Conservation (phyloP, 2,329 filamentous ascomycete species). For the Fusarium sarcochroum region DNA sequence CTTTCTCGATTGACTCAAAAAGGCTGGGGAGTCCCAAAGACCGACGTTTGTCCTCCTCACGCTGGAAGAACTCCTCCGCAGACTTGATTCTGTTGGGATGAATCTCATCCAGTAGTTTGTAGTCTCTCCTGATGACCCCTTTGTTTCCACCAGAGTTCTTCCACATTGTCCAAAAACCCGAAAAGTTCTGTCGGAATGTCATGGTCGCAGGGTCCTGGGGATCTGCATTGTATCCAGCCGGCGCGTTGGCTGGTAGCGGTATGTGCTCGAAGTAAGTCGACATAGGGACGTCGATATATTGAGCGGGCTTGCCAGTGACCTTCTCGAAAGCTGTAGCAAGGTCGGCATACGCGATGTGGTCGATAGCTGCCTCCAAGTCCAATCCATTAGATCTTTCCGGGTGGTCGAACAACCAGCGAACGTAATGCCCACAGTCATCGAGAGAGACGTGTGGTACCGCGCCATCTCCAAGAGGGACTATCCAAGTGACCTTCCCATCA, state of each 20-base stretch:
- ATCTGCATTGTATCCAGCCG: conserved; percentile 14
- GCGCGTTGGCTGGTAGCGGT: accelerated
- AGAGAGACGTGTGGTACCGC: conserved; percentile 17
- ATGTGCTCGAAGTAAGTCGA: not conserved
- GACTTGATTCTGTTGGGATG: conserved; percentile 20
- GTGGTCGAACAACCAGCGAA: conserved; percentile 24
- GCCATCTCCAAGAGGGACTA: conserved; percentile 13
- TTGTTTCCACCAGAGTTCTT: conserved; percentile 11
- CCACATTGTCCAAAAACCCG: conserved; percentile 32
- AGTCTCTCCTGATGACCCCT: conserved; percentile 17
- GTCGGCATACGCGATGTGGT: conserved; percentile 11
- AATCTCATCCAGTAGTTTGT: conserved; percentile 28
- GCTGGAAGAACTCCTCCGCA: conserved; percentile 16
- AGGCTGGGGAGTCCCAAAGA: not conserved
- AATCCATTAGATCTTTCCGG: conserved; percentile 4
- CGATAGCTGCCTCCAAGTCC: conserved; percentile 23
- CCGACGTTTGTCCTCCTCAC: conserved; percentile 10
- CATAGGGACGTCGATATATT: conserved; percentile 5
- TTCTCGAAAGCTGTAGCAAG: conserved; percentile 22
- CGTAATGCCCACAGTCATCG: conserved; percentile 34
- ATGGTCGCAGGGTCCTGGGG: conserved; percentile 4
- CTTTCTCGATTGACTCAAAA: not conserved
- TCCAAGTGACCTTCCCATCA: conserved; percentile 30
- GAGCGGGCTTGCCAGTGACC: conserved; percentile 24
- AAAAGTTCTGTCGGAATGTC: conserved; percentile 21